A percentile compares a stretch with the other conserved stretches of the same genome.
These are phyloP conservation scores for Fraxinus dipetala DNA, from an alignment of 305 asterid species.

Conservation along the genomic window DNA sequence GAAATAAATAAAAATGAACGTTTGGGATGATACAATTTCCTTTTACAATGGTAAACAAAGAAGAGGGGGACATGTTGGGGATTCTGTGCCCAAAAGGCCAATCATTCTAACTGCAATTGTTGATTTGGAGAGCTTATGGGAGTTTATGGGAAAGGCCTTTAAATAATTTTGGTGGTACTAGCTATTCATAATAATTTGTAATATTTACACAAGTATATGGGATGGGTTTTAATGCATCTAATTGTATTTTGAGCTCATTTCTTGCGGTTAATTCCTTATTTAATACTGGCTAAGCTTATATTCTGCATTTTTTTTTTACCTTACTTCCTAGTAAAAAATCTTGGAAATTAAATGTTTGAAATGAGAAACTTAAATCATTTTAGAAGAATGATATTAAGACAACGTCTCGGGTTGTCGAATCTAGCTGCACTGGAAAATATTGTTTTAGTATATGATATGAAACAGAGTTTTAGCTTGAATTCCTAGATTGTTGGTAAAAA, in stretches of 20 bases:
- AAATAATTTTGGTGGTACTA: not conserved
- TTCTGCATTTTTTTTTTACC: not conserved
- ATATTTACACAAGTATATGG: not conserved
- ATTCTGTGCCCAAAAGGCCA: not conserved
- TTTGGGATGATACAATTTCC: not conserved
- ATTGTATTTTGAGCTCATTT: not conserved
- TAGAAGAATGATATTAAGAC: not conserved
- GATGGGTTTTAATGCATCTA: not conserved
- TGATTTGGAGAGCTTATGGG: not conserved
- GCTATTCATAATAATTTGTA: not conserved
- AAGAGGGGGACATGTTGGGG: not conserved
- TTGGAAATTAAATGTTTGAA: not conserved
- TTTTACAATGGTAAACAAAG: not conserved
- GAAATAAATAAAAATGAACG: constrained; percentile 25
- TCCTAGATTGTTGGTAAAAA: not conserved
- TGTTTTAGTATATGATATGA: not conserved
- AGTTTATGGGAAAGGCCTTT: not conserved
- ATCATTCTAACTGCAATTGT: not conserved
- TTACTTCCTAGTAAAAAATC: not conserved
- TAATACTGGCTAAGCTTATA: not conserved
- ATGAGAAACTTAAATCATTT: not conserved
- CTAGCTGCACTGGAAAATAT: not conserved
- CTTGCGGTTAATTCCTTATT: not conserved
- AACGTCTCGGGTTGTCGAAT: not conserved
- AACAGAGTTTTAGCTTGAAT: not conserved